Evolutionary conservation across 2,329 filamentous ascomycete species (phyloP).

Genomic region (Exophiala sideris): DNA sequence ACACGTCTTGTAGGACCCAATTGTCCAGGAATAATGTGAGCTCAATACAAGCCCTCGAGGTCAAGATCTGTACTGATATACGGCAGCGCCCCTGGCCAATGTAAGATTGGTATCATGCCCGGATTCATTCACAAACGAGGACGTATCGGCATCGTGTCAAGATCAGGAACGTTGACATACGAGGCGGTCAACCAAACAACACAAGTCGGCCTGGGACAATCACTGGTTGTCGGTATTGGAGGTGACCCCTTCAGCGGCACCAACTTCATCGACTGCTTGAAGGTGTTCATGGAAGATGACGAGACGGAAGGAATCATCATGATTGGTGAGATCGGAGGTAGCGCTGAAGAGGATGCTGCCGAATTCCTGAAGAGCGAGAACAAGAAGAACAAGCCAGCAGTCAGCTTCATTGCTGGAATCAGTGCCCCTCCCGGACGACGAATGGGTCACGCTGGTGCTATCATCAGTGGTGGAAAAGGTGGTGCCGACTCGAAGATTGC

Average conservation of each 20-base stretch:
- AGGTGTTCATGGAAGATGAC: conserved; percentile 91
- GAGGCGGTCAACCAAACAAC: conserved; percentile 99
- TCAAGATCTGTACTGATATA: conserved; percentile 63
- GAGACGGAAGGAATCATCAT: conserved; percentile 99
- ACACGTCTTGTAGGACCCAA: conserved; percentile 95
- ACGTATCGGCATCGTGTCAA: conserved; percentile 96
- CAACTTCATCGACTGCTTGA: conserved; percentile 99
- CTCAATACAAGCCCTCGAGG: conserved; percentile 80
- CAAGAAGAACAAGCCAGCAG: conserved; percentile 89
- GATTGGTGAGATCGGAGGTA: conserved; percentile 98
- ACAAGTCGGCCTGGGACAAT: conserved; percentile 92
- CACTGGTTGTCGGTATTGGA: conserved; percentile 95
- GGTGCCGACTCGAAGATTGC: conserved; percentile 97
- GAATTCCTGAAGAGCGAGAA: conserved; percentile 94
- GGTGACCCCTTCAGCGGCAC: conserved; percentile 98
- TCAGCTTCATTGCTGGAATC: conserved; percentile 98
- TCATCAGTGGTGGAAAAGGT: conserved; percentile 95
- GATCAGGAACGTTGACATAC: conserved; percentile 97
- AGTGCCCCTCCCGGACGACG: conserved; percentile 91
- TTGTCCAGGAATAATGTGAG: conserved; percentile 98
- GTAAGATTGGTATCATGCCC: conserved; percentile 99
- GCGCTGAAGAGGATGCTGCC: conserved; percentile 95
- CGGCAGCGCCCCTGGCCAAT: conserved; percentile 67
- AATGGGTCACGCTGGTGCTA: conserved; percentile 98
- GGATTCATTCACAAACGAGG: conserved; percentile 99